These are phyloP conservation scores for Argentina anserina DNA, from an alignment of 306 rosid species.

Conservation along the genomic window DNA sequence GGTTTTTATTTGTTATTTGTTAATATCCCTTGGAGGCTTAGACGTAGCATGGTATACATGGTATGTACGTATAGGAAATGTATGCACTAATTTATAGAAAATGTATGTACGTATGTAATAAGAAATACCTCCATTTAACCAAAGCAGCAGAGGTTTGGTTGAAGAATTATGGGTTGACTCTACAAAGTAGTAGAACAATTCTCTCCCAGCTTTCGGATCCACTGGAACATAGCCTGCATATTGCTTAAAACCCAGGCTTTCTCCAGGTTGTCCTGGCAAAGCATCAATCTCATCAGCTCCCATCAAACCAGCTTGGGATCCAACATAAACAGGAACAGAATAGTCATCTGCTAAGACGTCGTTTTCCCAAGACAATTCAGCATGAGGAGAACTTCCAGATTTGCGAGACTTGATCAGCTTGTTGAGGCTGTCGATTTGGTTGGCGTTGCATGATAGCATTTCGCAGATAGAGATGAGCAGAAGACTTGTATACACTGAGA, in stretches of 20 bases:
- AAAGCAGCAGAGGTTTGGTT: conserved; percentile 46
- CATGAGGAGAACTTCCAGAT: conserved; percentile 17
- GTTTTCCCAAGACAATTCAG: conserved; percentile 15
- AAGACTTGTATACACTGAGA: not conserved
- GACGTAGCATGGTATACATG: too few species aligned
- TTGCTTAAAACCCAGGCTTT: conserved; percentile 45
- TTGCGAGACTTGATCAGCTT: conserved; percentile 31
- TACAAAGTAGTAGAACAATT: conserved; percentile 56
- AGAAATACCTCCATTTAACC: conserved; percentile 62
- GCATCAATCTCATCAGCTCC: conserved; percentile 36
- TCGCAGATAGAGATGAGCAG: conserved; percentile 10
- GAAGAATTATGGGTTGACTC: conserved; percentile 40
- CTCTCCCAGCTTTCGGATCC: conserved; percentile 36
- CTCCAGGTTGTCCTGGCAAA: conserved; percentile 52
- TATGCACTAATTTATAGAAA: too few species aligned
- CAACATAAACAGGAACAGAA: conserved; percentile 10
- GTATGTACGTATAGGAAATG: too few species aligned
- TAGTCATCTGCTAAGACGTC: not conserved
- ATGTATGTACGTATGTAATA: not conserved
- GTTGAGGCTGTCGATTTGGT: conserved; percentile 36
- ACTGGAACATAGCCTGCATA: conserved; percentile 58
- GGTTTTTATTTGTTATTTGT: too few species aligned
- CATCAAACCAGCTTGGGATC: conserved; percentile 32
- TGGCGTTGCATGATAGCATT: conserved; percentile 29
- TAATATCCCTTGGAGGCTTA: too few species aligned